A percentile compares a stretch with the other conserved stretches of the same genome.
Evolutionary conservation across 345 rosid genomes (phyloP).

Genomic region (Eutrema yunnanense): DNA sequence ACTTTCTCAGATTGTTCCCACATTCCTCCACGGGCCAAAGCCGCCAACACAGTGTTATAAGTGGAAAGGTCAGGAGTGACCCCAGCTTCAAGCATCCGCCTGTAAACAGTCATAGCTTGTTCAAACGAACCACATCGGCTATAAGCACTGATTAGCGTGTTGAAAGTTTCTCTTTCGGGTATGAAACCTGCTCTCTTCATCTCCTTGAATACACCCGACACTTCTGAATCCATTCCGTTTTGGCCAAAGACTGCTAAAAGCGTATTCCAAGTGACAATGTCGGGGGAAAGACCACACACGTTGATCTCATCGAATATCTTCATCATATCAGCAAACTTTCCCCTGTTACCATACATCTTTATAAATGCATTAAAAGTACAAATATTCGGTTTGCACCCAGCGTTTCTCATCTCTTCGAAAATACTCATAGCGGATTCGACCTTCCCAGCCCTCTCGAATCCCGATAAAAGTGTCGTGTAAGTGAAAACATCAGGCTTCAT

Average conservation of each 20-base stretch:
- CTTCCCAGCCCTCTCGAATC: conserved; percentile 82
- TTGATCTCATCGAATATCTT: conserved; percentile 83
- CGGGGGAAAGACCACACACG: conserved; percentile 51
- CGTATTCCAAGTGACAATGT: conserved; percentile 95
- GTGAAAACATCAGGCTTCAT: conserved; percentile 87
- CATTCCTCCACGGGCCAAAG: conserved; percentile 91
- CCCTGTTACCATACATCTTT: conserved; percentile 90
- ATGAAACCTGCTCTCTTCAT: conserved; percentile 97
- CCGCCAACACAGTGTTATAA: conserved; percentile 87
- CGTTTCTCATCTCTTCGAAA: conserved; percentile 76
- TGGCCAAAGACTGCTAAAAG: conserved; percentile 88
- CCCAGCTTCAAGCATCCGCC: conserved; percentile 85
- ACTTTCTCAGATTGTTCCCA: conserved; percentile 94
- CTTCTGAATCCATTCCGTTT: conserved; percentile 84
- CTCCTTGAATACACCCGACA: conserved; percentile 86
- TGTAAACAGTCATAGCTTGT: conserved; percentile 79
- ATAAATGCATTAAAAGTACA: conserved; percentile 92
- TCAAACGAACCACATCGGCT: conserved; percentile 86
- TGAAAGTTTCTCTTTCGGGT: conserved; percentile 91
- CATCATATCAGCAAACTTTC: conserved; percentile 88
- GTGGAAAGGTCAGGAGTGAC: conserved; percentile 83
- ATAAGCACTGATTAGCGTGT: conserved; percentile 82
- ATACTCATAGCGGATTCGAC: conserved; percentile 69
- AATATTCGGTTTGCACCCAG: conserved; percentile 76
- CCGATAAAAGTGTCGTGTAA: conserved; percentile 87